A percentile compares a stretch with the other conserved stretches of the same genome.
Evolutionary conservation across 768 basidiomycete species (phyloP).

Genomic region (Omphalotus guepiniiformis): DNA sequence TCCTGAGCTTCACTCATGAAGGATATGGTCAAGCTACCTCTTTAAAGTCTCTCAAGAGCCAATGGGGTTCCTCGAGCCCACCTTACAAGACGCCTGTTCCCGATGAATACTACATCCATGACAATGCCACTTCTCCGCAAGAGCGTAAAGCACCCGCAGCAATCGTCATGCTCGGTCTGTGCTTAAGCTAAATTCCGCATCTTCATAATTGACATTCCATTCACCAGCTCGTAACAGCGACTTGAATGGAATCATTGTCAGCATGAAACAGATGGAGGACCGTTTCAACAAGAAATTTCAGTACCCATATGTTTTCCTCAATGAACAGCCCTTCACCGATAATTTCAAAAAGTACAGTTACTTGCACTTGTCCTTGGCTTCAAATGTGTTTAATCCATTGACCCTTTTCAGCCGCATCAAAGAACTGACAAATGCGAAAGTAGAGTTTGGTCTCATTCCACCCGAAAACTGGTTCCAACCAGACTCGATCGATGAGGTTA

Average conservation of each 20-base stretch:
- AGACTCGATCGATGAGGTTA: conserved; percentile 67
- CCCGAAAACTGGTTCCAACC: conserved; percentile 80
- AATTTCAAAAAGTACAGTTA: conserved; percentile 59
- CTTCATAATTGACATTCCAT: background rate
- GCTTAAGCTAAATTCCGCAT: no score
- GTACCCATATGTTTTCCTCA: conserved; percentile 87
- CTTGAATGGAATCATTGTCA: conserved; percentile 53
- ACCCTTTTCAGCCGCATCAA: conserved; percentile 40
- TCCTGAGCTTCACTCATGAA: conserved; percentile 63
- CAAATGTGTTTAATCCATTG: background rate
- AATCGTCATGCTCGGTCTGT: conserved; percentile 67
- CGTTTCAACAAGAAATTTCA: conserved; percentile 84
- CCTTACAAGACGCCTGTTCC: conserved; percentile 58
- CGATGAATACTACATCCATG: conserved; percentile 49
- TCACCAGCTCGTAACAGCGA: conserved; percentile 55
- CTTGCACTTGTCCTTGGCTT: background rate
- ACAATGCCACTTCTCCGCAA: conserved; percentile 30
- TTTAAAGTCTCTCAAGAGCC: conserved; percentile 37
- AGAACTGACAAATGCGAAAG: conserved; percentile 55
- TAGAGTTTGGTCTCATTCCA: conserved; percentile 78
- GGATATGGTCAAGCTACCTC: conserved; percentile 61
- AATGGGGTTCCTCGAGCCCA: conserved; percentile 27
- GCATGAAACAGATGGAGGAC: conserved; percentile 79
- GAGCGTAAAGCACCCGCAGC: conserved; percentile 76
- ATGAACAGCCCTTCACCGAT: conserved; percentile 72